phyloP scores from a whole-genome alignment of 139 green algal species.

The Tetradesmus obliquus region DNA sequence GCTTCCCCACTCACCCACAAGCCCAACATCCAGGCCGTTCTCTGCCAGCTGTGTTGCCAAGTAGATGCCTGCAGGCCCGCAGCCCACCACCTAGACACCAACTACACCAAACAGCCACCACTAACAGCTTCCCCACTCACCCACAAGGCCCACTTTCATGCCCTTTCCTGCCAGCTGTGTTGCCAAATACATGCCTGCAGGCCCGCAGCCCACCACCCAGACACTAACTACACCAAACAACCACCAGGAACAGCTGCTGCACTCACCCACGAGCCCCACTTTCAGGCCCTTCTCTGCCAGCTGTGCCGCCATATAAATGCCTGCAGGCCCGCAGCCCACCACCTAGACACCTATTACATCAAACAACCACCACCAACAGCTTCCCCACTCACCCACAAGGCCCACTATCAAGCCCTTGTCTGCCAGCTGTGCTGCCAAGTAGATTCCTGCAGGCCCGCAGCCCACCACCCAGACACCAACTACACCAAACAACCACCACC shows the following conservation, averaged over 20 bases:
- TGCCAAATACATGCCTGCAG: constrained; percentile 87
- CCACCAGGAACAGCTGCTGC: not conserved
- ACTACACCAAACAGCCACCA: not conserved
- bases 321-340: constrained; percentile 34
- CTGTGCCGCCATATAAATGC: constrained; percentile 88
- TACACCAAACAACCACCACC: not conserved
- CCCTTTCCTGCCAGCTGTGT: constrained; percentile 81
- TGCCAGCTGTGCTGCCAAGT: constrained; percentile 86
- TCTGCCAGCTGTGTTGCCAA: constrained; percentile 83
- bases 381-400: constrained; percentile 64
- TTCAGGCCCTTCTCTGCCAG: constrained; percentile 44
- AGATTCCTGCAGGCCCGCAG: constrained; percentile 87
- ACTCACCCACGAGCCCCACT: not conserved
- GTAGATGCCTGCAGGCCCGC: constrained; percentile 69
- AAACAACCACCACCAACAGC: not conserved
- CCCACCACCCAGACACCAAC: constrained; percentile 72
- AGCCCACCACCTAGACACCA: not conserved
- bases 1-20: not conserved
- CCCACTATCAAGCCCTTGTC: constrained; percentile 77
- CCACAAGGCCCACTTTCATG: constrained; percentile 79
- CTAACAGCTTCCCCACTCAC: constrained; percentile 30
- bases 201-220: constrained; percentile 88
- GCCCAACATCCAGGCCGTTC: not conserved
- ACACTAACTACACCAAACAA: constrained; percentile 49
- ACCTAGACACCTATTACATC: not conserved